Evolutionary conservation across 2,329 filamentous ascomycete genomes (phyloP).

Genomic region (Colletotrichum graminicola): DNA sequence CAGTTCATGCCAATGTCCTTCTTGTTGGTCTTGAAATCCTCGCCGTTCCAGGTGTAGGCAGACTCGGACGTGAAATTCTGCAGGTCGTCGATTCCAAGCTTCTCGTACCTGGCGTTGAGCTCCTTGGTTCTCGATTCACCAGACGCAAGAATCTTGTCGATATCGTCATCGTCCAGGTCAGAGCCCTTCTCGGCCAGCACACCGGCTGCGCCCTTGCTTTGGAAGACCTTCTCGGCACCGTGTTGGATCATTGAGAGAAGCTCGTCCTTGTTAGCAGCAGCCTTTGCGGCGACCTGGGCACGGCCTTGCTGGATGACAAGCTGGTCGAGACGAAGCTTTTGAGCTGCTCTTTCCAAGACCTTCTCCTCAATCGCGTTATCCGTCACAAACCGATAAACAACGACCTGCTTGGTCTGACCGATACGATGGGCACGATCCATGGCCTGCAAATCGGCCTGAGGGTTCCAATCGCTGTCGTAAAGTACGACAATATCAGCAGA

Average conservation of each 20-base stretch:
- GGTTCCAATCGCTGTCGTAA: constrained; percentile 99
- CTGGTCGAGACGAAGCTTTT: constrained; percentile 96
- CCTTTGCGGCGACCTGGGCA: constrained; percentile 89
- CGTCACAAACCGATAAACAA: constrained; percentile 96
- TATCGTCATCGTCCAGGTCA: constrained; percentile 86
- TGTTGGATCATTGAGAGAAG: constrained; percentile 98
- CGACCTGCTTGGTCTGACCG: constrained; percentile 97
- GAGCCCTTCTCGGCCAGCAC: constrained; percentile 68
- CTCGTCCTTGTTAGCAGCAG: constrained; percentile 95
- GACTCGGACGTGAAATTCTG: constrained; percentile 98
- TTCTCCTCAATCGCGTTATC: constrained; percentile 99
- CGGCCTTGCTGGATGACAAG: constrained; percentile 98
- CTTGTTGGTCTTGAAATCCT: constrained; percentile 92
- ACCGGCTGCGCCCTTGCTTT: constrained; percentile 75
- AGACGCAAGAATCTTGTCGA: constrained; percentile 86
- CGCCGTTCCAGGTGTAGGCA: constrained; percentile 98
- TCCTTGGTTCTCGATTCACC: constrained; percentile 91
- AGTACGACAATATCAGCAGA: constrained; percentile 95
- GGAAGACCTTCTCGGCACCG: constrained; percentile 94
- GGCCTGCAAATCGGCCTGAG: constrained; percentile 96
- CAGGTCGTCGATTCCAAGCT: constrained; percentile 94
- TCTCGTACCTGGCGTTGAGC: constrained; percentile 94
- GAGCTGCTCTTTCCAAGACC: constrained; percentile 93
- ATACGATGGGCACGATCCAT: constrained; percentile 99
- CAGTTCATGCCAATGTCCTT: constrained; percentile 93